Evolutionary conservation across 192 early-diverging fungal genomes (phyloP), one percentile per base, ranked within the genome.

Genomic region (Linnemannia exigua): DNA sequence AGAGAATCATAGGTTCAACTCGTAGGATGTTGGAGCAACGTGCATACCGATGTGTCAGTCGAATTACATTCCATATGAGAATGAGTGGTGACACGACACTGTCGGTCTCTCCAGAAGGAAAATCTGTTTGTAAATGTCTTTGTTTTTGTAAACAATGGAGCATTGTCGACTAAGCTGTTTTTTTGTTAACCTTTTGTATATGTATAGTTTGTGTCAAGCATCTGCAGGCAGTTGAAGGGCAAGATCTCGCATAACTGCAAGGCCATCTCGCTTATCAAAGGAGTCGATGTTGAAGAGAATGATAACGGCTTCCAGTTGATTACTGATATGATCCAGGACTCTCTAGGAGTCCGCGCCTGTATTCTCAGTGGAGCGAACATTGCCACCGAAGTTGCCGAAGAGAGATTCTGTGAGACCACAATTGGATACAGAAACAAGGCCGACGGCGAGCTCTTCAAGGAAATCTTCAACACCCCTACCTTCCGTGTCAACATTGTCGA

Each of bases 341-440:
- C 61, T 7, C 90, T 99, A 25, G 89, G 90, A 67, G 94, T 99
- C 51, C 92, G 93, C 20, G 94, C 95, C 36, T 91, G 92, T 70
- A 95, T 96, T 37, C 87, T 99, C 38, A 96, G 94, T 90, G 98
- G 98, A 67, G 98, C 97, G 52, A 99, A 99, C 88, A 98, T 99
- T 89, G 98, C 98, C 63, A 92, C 92, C 78, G 98, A 98, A 85
- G 95, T 99, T 48, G 97, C 97, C 4, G 89, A 92, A 81, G 96
- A 98, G 79, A 92, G 97, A 76, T 98, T 98, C 90, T 97, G 95
- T 86, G 98, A 99, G 79, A 94, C 97, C 5, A 99, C 98, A 0
- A 94, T 99, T 79, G 98, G 96, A 37, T 96, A 92, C 87, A 68
- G 76, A 38, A 89, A 91, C 41, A 81, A 79, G 7, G 89, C 89